Base-by-base conservation (phyloP, 768 basidiomycete genomes). In the Lactarius evosmus region DNA sequence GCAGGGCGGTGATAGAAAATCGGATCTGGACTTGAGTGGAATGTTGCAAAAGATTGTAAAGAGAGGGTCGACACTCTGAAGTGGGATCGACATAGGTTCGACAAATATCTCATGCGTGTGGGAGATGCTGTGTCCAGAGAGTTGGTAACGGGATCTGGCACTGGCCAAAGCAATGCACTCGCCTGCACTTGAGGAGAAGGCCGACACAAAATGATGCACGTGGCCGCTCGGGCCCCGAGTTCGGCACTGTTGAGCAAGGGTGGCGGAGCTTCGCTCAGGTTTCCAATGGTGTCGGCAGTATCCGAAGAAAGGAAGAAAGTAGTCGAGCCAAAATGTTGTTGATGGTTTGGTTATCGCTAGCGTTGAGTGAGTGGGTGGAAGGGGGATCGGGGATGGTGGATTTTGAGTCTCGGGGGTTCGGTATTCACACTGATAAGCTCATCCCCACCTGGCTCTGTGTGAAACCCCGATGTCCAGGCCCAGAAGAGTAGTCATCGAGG, bases 381-480 rank as follows among this genome's bases (percentile, higher is more conserved):
- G 94, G 93, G 6, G 93, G 95, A 3, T 85, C 79, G 16, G 92
- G 88, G 68, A 87, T 78, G 40, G 80, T 80, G 32, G 89, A 88
- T 72, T 90, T 90, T 67, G 95, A 19, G n/a, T n/a, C n/a, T n/a
- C n/a, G 95, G 95, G 2, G 93, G 94, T 75, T 95, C 95, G 68
- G 95, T 79, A 41, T 78, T 83, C 78, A 88, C 80, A 67, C 83
- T 82, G 9, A 88, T 91, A 54, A n/a, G n/a, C n/a, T n/a, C n/a
- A n/a, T n/a, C n/a, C 98, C 96, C 95, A 99, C 97, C 76, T 97
- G 95, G 62, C 82, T 88, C 77, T 98, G 95, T 93, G 98, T 94
- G 32, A 93, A 94, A 56, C 86, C 73, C 93, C 93, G 73, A 93
- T 83, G 38, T 91, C 91, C 49, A 97, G 96, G 71, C 93, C 95